A percentile compares a stretch with the other conserved stretches of the same genome.
Conservation (phyloP, 169 alveolate genomes). For the Plasmodium vinckei region DNA sequence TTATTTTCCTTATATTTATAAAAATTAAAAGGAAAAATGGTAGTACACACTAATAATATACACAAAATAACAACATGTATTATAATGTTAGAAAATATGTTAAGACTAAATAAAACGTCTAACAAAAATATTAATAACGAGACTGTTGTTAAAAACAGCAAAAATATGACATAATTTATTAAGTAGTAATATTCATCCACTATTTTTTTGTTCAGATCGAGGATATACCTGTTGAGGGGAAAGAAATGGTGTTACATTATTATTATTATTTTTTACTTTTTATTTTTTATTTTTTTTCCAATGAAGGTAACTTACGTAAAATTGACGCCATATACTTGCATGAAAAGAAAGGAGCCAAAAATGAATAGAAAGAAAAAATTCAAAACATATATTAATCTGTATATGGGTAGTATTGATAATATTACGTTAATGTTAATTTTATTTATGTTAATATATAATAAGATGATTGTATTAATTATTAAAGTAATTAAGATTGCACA, state of each 20-base stretch:
- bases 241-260: neutral
- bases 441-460: constrained; percentile 42
- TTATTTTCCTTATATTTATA: constrained; percentile 77
- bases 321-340: constrained; percentile 65
- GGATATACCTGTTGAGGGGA: constrained; percentile 28
- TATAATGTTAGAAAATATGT: constrained; percentile 33
- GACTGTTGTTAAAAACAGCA: constrained; percentile 68
- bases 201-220: constrained; percentile 59
- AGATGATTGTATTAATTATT: constrained; percentile 32
- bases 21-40: constrained; percentile 47
- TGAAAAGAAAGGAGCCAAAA: constrained; percentile 51
- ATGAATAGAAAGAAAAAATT: constrained; percentile 59
- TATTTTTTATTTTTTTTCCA: neutral
- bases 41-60: constrained; percentile 34
- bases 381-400: constrained; percentile 37
- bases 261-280: neutral
- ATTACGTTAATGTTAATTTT: constrained; percentile 32
- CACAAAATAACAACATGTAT: constrained; percentile 28
- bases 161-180: constrained; percentile 46
- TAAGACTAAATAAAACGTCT: constrained; percentile 75
- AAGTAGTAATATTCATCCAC: constrained; percentile 70
- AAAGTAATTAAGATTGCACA: constrained; percentile 40
- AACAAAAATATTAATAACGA: constrained; percentile 77
- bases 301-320: constrained; percentile 16
- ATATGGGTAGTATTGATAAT: constrained; percentile 41